phyloP scores from a whole-genome alignment of 805 yeast genomes.

The Pichia membranifaciens region DNA sequence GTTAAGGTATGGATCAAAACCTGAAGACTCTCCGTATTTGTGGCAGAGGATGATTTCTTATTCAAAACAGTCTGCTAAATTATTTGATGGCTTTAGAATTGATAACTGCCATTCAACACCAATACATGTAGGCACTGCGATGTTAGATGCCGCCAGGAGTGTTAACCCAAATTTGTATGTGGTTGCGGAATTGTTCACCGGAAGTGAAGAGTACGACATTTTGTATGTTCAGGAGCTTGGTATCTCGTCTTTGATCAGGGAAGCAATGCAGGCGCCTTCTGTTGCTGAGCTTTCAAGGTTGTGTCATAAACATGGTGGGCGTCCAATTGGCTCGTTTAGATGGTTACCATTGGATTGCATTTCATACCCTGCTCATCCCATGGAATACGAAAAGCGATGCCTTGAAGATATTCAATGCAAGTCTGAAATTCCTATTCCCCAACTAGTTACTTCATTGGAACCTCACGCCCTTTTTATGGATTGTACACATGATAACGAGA shows the following conservation, averaged over 20 bases:
- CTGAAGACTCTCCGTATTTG: constrained; percentile 78
- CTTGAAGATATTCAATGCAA: constrained; percentile 31
- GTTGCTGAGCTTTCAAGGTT: constrained; percentile 80
- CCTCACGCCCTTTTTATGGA: constrained; percentile 97
- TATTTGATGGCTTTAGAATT: constrained; percentile 83
- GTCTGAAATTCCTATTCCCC: constrained; percentile 66
- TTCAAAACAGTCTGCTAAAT: constrained; percentile 60
- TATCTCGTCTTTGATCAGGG: constrained; percentile 82
- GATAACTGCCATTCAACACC: constrained; percentile 98
- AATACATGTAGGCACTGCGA: constrained; percentile 83
- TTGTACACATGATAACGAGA: constrained; percentile 94
- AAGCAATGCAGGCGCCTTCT: constrained; percentile 95
- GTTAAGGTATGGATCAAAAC: constrained; percentile 71
- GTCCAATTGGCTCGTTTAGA: constrained; percentile 87
- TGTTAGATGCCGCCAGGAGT: constrained; percentile 80
- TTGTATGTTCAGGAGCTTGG: constrained; percentile 88
- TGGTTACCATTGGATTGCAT: constrained; percentile 73
- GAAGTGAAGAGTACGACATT: constrained; percentile 86
- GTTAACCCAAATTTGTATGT: constrained; percentile 83
- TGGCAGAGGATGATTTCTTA: constrained; percentile 88
- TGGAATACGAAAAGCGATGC: constrained; percentile 22
- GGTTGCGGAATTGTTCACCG: constrained; percentile 91
- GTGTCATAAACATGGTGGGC: constrained; percentile 89
- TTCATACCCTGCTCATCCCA: constrained; percentile 55
- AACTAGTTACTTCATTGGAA: constrained; percentile 56